Evolutionary conservation across 306 rosid genomes (phyloP).

Genomic region (Hippophae gyantsensis): DNA sequence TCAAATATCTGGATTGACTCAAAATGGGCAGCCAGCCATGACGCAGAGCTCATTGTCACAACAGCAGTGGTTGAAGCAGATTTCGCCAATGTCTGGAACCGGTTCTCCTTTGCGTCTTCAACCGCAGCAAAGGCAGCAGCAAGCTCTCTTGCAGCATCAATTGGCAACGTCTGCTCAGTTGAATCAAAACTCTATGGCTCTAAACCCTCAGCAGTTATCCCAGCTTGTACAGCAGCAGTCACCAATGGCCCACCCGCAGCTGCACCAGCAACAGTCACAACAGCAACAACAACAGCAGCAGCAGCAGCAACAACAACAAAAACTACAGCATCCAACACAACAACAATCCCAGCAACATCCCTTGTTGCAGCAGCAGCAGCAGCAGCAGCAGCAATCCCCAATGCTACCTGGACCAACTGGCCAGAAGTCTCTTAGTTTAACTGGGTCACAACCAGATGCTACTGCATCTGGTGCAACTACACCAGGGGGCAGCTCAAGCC

Average conservation of each 20-base stretch:
- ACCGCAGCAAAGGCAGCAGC: constrained; percentile 61
- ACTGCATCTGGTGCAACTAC: constrained; percentile 94
- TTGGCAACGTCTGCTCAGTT: constrained; percentile 65
- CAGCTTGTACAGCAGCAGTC: constrained; percentile 79
- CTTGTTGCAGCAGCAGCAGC: constrained; percentile 62
- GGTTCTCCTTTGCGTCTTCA: constrained; percentile 55
- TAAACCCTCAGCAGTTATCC: constrained; percentile 61
- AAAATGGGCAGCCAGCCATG: constrained; percentile 80
- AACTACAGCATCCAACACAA: constrained; percentile 35
- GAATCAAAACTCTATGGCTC: constrained; percentile 48
- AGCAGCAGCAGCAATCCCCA: constrained; percentile 88
- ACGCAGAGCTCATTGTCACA: constrained; percentile 59
- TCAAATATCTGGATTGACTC: constrained; percentile 70
- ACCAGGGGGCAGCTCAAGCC: constrained; percentile 99
- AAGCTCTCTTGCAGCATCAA: constrained; percentile 56
- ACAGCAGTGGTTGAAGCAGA: constrained; percentile 85
- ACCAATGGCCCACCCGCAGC: constrained; percentile 64
- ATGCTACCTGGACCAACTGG: constrained; percentile 66
- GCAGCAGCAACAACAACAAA: too few species aligned
- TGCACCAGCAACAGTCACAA: constrained; percentile 38
- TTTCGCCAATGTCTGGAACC: constrained; percentile 61
- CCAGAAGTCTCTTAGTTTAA: constrained; percentile 88
- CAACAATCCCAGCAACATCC: constrained; percentile 62
- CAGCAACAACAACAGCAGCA: too few species aligned
- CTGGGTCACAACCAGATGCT: constrained; percentile 98